Evolutionary conservation across 2,329 filamentous ascomycete species (phyloP), one percentile per base, ranked within the genome.

Genomic region (Endoconidiophora laricicola): DNA sequence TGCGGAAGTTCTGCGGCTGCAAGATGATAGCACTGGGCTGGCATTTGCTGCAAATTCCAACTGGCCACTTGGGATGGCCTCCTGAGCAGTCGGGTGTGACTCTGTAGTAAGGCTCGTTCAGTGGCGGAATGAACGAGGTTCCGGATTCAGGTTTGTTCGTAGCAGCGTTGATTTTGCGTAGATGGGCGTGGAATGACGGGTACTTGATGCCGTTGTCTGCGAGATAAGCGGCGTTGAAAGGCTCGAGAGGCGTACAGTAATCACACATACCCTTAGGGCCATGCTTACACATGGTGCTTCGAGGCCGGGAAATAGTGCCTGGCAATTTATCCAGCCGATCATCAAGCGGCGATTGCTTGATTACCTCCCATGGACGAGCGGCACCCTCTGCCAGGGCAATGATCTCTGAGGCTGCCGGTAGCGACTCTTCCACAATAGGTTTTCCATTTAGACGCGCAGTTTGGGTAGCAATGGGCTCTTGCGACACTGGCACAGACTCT

Each of bases 201-300:
- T 98, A 94, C 65, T 98, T 98, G 73, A 98, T 95, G 73, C 95
- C 95, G 72, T 90, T 93, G 58, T 98, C 90, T 26, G 78, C 77
- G 16, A 98, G 74, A 59, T 95, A 95, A 50, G 79, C 79, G n/a
- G 82, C 65, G 60, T 93, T 81, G 65, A 94, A 98, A 1, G 91
- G 91, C 60, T 98, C 91, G 46, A 96, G 68, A 0, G 93, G 93
- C 78, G 94, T 94, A 68, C 91, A 98, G 66, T 95, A 93, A 66
- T 98, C 91, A 65, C 91, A 98, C 91, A 98, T 98, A 63, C 91
- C 91, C 66, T 94, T 96, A 47, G 83, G 81, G 1, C 90, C 90
- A 63, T 98, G 91, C 55, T 86, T 81, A 68, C 91, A 98, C 87
- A 98, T 91, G 62, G 84, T 85, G 62, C 94, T 86, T 52, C 74